Percentiles rank a stretch among this genome's conserved stretches.
phyloP scores from a whole-genome alignment of 352 stramenopile genomes.

The Pythium aristosporum region DNA sequence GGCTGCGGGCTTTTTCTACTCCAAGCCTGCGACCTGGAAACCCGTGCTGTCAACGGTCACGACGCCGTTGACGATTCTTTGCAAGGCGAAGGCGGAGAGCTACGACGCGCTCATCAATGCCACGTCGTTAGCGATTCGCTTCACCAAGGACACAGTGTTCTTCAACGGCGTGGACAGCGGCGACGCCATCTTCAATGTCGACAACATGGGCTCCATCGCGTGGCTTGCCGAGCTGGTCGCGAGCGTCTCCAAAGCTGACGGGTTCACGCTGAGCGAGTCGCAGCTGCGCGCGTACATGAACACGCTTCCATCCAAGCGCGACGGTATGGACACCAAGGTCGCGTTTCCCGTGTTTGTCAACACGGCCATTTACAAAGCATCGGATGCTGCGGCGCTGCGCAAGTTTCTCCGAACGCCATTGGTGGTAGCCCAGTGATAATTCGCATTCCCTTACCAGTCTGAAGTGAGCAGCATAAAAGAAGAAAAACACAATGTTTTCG shows the following conservation, averaged over 20 bases:
- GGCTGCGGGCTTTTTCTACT: constrained; percentile 56
- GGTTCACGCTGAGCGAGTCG: constrained; percentile 33
- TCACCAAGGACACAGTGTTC: constrained; percentile 72
- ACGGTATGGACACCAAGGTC: constrained; percentile 51
- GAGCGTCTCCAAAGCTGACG: constrained; percentile 25
- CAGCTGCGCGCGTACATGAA: constrained; percentile 58
- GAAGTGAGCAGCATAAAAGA: background rate
- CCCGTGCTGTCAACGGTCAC: constrained; percentile 34
- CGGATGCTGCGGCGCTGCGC: constrained; percentile 36
- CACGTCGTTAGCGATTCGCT: constrained; percentile 54
- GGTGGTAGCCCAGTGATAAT: background rate
- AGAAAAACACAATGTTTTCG: background rate
- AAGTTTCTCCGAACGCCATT: constrained; percentile 22
- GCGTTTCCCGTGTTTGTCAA: constrained; percentile 54
- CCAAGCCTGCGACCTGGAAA: constrained; percentile 37
- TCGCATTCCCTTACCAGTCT: background rate
- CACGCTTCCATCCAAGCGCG: constrained; percentile 51
- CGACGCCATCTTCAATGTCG: constrained; percentile 24
- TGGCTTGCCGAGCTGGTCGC: constrained; percentile 44
- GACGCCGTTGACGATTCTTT: constrained; percentile 25
- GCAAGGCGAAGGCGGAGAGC: constrained; percentile 25
- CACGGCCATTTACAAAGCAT: constrained; percentile 43
- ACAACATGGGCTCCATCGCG: constrained; percentile 32
- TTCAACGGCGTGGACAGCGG: constrained; percentile 37
- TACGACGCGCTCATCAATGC: constrained; percentile 49